Percentiles rank a stretch among this genome's conserved stretches.
Conservation (phyloP, 768 basidiomycete species). For the Cystobasidium onofrii region DNA sequence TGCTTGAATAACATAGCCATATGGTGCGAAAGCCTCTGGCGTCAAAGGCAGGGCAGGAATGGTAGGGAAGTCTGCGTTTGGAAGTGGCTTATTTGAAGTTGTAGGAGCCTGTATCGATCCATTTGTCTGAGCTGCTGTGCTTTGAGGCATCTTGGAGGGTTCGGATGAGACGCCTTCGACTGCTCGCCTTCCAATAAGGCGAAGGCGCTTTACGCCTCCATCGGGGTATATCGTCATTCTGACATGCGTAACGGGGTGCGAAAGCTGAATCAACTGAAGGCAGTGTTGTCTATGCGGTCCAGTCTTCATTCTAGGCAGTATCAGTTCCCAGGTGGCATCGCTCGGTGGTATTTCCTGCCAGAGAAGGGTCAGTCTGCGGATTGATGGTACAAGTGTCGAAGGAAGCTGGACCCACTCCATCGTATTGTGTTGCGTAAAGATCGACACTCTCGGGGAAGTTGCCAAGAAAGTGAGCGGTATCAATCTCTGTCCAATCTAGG, state of each 20-base stretch:
- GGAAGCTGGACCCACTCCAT: conserved; percentile 44
- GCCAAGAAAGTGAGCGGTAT: conserved; percentile 91
- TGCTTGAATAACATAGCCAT: conserved; percentile 84
- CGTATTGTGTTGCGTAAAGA: conserved; percentile 54
- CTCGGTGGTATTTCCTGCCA: conserved; percentile 44
- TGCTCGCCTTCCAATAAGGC: conserved; percentile 62
- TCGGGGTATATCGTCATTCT: conserved; percentile 85
- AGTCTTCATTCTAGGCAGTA: conserved; percentile 69
- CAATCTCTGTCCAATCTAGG: conserved; percentile 71
- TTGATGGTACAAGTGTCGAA: too few species aligned
- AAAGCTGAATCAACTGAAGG: conserved; percentile 69
- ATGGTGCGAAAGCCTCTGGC: conserved; percentile 74
- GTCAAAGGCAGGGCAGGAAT: conserved; percentile 57
- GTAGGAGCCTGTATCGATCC: conserved; percentile 52
- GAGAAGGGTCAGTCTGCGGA: not conserved
- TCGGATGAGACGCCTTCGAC: not conserved
- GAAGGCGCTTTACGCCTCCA: conserved; percentile 88
- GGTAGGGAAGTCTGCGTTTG: conserved; percentile 33
- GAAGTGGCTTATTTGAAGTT: conserved; percentile 8
- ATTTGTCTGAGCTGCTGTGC: conserved; percentile 20
- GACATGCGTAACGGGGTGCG: conserved; percentile 65
- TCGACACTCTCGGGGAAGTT: conserved; percentile 88
- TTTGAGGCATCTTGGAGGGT: not conserved
- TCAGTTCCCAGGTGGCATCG: conserved; percentile 59
- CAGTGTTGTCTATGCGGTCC: conserved; percentile 84